Base-by-base conservation (phyloP, 2,329 filamentous ascomycete genomes). In the Trichoderma endophyticum region DNA sequence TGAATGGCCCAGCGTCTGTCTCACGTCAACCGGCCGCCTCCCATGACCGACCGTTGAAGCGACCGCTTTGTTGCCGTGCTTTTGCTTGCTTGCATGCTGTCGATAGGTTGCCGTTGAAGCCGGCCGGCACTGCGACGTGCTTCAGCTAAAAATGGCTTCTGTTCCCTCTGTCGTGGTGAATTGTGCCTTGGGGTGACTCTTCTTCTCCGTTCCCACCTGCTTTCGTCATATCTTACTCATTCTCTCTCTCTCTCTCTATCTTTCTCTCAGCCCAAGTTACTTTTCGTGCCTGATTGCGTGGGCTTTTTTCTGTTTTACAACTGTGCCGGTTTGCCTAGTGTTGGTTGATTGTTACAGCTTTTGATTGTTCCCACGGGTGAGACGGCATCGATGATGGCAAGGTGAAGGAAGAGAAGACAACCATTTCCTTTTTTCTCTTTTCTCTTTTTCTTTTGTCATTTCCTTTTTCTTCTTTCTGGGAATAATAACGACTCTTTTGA, bases 241-340 rank as follows among this genome's bases (percentile, higher is more conserved):
- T 51, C 4, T 4, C 43, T 51, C 24, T 24, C 57, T 60, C 28
- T 21, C 1, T 32, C 56, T 59, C 18, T 15, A 15, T 21, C 26
- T 11, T 4, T 51, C 12, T 51, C 8, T 36, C 30, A 21, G 28
- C 51, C 36, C 32, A 26, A 34, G 51, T 26, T n/a, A 64, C 39
- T 36, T 24, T 32, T 21, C 14, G 8, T 12, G 21, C 43, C 39
- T 51, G 36, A 32, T 60, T 57, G 59, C 51, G 57, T 51, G 28
- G 63, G 39, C 32, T 24, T 68, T 30, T 43, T 34, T 63, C 36
- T 32, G 26, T 70, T 51, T 66, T 60, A 57, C 61, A 64, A 51
- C 7, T 72, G 74, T 73, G 68, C 68, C 70, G 72, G 60, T 39
- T 73, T 68, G 57, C 62, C 73, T 62, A 63, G 67, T 39, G 65